Evolutionary conservation across 164 flowering plant species (phyloP).

Genomic region (Piper betle): DNA sequence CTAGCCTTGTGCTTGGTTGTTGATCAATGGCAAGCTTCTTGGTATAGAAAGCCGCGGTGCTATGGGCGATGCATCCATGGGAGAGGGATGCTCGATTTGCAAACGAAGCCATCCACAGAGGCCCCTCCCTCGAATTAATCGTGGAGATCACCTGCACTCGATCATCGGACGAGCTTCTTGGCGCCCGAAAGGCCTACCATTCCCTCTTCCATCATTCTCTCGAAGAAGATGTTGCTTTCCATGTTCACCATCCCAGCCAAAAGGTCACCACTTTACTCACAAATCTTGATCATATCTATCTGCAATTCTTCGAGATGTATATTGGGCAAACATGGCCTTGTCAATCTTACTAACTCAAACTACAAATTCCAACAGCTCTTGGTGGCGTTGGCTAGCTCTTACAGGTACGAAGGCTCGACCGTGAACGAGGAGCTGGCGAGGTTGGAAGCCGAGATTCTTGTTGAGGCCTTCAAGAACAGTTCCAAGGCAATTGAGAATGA

Average conservation of each 20-base stretch:
- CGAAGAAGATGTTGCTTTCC: conserved; percentile 68
- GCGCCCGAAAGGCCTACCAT: conserved; percentile 79
- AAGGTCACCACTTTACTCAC: conserved; percentile 27
- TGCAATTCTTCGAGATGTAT: background rate
- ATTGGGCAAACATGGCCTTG: background rate
- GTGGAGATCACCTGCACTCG: conserved; percentile 71
- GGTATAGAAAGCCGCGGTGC: conserved; percentile 53
- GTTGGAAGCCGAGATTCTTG: conserved; percentile 61
- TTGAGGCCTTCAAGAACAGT: conserved; percentile 30
- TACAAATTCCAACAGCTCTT: conserved; percentile 29
- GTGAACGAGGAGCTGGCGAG: conserved; percentile 51
- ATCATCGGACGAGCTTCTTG: conserved; percentile 62
- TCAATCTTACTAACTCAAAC: background rate
- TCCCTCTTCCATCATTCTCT: conserved; percentile 68
- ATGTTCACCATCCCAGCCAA: conserved; percentile 20
- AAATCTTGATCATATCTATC: background rate
- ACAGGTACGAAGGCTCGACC: conserved; percentile 55
- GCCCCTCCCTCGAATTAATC: conserved; percentile 24
- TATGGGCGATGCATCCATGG: conserved; percentile 2
- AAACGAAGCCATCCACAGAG: conserved; percentile 37
- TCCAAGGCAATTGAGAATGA: conserved; percentile 39
- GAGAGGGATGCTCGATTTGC: conserved; percentile 1
- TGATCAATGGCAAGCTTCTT: background rate
- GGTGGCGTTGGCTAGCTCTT: conserved; percentile 50
- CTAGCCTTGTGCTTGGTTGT: background rate